Percentiles rank a stretch among this genome's conserved stretches.
These are phyloP conservation scores for Dacryopinax spathularia DNA, from an alignment of 768 basidiomycete genomes.

Conservation along the genomic window DNA sequence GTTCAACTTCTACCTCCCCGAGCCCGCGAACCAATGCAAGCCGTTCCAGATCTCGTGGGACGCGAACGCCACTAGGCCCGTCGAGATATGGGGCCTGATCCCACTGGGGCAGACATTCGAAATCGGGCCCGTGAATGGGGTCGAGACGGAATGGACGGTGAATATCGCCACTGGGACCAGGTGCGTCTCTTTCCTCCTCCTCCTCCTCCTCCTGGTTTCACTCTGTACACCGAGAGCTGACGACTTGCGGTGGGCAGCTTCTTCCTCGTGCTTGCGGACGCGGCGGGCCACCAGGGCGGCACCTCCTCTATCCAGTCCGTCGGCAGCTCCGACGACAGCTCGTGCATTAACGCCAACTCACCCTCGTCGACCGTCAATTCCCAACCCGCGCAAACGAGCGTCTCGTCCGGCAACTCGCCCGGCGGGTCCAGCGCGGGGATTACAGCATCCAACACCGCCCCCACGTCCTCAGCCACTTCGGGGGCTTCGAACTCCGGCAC, in stretches of 20 bases:
- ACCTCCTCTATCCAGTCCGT: conserved; percentile 41
- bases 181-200: conserved; percentile 15
- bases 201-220: not conserved
- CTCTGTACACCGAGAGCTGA: conserved; percentile 11
- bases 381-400: not conserved
- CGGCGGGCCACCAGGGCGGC: conserved; percentile 41
- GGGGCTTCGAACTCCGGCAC: not conserved
- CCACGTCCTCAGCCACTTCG: not conserved
- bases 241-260: not conserved
- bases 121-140: conserved; percentile 30
- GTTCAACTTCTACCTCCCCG: not conserved
- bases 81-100: conserved; percentile 42
- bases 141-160: conserved; percentile 40
- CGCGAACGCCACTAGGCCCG: conserved; percentile 35
- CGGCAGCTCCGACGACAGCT: conserved; percentile 31
- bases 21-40: conserved; percentile 14
- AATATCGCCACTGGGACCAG: conserved; percentile 45
- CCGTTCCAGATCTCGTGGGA: conserved; percentile 30
- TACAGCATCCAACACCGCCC: not conserved
- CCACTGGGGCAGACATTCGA: conserved; percentile 44
- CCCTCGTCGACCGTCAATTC: conserved; percentile 18
- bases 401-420: too few species aligned
- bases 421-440: too few species aligned
- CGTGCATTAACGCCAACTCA: conserved; percentile 40
- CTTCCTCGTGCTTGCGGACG: conserved; percentile 33